These are phyloP conservation scores for Trichophyton rubrum DNA, from an alignment of 2,329 filamentous ascomycete genomes.

Conservation along the genomic window DNA sequence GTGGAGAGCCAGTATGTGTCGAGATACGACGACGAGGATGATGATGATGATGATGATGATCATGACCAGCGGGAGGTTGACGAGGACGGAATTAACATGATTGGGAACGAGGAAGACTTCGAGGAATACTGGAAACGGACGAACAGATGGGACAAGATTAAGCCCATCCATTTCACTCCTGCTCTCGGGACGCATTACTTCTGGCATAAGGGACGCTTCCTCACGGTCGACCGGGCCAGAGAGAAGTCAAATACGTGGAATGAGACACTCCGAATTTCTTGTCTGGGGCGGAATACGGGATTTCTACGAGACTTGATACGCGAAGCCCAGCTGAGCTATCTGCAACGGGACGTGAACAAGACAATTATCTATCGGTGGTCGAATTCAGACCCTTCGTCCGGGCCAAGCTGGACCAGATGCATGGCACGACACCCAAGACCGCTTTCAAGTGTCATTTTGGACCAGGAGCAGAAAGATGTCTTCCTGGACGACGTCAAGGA, in stretches of 20 bases:
- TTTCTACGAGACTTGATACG: conserved; percentile 25
- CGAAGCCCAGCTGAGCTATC: conserved; percentile 27
- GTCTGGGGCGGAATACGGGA: conserved; percentile 24
- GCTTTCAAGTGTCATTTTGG: conserved; percentile 40
- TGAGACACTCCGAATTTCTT: conserved; percentile 22
- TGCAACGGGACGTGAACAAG: conserved; percentile 24
- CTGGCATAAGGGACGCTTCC: conserved; percentile 46
- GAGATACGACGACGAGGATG: too few relatives aligned
- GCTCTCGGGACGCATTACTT: conserved; percentile 56
- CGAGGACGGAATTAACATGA: too few relatives aligned
- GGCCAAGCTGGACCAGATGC: conserved; percentile 25
- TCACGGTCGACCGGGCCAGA: conserved; percentile 29
- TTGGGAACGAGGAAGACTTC: too few relatives aligned
- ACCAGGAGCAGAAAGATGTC: conserved; percentile 35
- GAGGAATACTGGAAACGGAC: too few relatives aligned
- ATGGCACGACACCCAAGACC: conserved; percentile 35
- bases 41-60: too few relatives aligned
- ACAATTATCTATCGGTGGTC: conserved; percentile 32
- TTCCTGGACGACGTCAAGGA: conserved; percentile 45
- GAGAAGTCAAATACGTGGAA: conserved; percentile 12
- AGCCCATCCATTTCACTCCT: conserved; percentile 45
- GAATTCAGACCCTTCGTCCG: conserved; percentile 11
- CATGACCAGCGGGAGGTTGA: too few relatives aligned
- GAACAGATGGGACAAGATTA: conserved; percentile 13
- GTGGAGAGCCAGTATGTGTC: too few relatives aligned